Evolutionary conservation across 73 alveolate species (phyloP).

Genomic region (Symbiodinium pilosum): DNA sequence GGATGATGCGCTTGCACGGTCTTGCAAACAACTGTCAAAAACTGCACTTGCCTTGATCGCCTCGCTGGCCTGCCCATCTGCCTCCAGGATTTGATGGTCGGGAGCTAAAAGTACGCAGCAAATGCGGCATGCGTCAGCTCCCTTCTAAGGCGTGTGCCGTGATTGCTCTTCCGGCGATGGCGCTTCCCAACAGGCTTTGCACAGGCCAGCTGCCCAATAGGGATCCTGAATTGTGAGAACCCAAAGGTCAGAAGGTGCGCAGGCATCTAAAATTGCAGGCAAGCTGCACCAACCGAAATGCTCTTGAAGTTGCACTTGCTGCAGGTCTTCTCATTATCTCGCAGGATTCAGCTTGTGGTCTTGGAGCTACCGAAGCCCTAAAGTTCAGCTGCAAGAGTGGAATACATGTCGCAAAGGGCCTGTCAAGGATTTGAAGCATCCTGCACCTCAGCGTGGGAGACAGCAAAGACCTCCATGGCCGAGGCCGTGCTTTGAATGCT

Average conservation of each 20-base stretch:
- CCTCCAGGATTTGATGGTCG: not conserved
- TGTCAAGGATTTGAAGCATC: slow-evolving; percentile 51
- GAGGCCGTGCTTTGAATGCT: too few relatives aligned
- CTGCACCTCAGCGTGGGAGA: slow-evolving; percentile 9
- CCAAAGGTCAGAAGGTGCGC: not conserved
- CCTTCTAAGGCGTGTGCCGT: too few relatives aligned
- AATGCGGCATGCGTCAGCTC: too few relatives aligned
- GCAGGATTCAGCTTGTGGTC: not conserved
- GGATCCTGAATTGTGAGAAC: slow-evolving; percentile 16
- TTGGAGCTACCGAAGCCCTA: not conserved
- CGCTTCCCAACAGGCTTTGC: slow-evolving; percentile 28
- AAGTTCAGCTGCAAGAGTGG: not conserved
- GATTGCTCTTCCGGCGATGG: not conserved
- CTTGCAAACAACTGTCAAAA: not conserved
- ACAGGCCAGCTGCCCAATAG: slow-evolving; percentile 41
- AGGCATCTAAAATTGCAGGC: not conserved
- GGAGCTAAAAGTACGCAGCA: too few relatives aligned
- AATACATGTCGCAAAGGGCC: not conserved
- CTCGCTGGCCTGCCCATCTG: not conserved
- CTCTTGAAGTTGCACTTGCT: not conserved
- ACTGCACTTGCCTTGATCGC: not conserved
- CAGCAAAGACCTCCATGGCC: too few relatives aligned
- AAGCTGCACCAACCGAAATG: slow-evolving; percentile 14
- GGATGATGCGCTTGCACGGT: not conserved
- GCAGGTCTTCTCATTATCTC: slow-evolving; percentile 36